These are phyloP conservation scores for Elymus sibiricus DNA, from an alignment of 176 grass and related monocot species.

Conservation along the genomic window DNA sequence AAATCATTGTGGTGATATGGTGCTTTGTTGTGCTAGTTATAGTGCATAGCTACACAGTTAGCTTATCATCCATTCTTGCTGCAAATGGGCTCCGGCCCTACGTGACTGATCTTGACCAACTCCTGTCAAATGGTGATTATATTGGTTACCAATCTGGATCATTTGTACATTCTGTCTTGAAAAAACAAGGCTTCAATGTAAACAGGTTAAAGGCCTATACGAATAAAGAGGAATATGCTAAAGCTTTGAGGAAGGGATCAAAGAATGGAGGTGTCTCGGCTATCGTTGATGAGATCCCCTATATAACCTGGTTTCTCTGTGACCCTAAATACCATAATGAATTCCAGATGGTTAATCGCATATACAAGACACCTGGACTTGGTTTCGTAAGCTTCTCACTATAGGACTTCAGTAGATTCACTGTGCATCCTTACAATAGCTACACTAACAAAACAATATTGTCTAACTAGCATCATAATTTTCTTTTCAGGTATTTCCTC, in stretches of 20 bases:
- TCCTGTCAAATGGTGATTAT: conserved; percentile 27
- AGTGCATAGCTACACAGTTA: conserved; percentile 66
- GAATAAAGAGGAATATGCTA: conserved; percentile 35
- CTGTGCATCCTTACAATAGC: neutral
- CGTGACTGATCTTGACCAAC: conserved; percentile 45
- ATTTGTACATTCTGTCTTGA: conserved; percentile 31
- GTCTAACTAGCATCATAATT: neutral
- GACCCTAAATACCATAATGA: conserved; percentile 13
- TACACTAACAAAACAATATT: too few species aligned
- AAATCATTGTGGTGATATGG: conserved; percentile 57
- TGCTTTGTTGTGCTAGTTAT: conserved; percentile 57
- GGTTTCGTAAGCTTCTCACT: conserved; percentile 60
- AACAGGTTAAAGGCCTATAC: conserved; percentile 36
- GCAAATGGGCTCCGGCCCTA: conserved; percentile 43
- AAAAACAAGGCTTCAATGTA: neutral
- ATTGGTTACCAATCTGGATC: conserved; percentile 50
- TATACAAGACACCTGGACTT: conserved; percentile 63
- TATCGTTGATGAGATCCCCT: conserved; percentile 72
- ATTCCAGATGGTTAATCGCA: conserved; percentile 47
- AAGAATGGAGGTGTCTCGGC: conserved; percentile 61
- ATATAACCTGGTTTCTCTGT: conserved; percentile 47
- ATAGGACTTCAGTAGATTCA: neutral
- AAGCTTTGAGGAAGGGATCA: conserved; percentile 59
- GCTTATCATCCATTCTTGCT: conserved; percentile 68
- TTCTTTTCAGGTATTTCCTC: conserved; percentile 52